Evolutionary conservation across 257 asterid species (phyloP), one percentile per base, ranked within the genome.

Genomic region (Prunella vulgaris): DNA sequence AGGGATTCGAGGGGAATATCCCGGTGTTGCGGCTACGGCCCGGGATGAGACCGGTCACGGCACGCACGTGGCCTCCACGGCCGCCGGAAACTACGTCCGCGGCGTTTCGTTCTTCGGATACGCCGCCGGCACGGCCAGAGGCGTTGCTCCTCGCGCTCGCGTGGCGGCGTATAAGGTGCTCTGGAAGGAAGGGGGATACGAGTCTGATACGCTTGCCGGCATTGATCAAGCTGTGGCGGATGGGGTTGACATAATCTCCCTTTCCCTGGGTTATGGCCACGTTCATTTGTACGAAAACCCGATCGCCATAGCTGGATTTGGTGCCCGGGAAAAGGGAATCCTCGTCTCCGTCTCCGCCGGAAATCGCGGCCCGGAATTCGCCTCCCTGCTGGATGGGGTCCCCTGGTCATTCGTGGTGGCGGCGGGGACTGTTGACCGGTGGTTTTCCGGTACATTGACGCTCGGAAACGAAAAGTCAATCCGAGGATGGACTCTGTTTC

Each of bases 91-190:
- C 38, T 76, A 71, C 13, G 86, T 80, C 0, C 70, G 66, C 0
- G 78, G 58, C 5, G 90, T 67, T 0, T 74, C 85, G 0, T 78
- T 67, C 60, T 78, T 78, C 5, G 86, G 83, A 0, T 82, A 85
- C 7, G 90, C 87, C 0, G 4, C 73, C 0, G 90, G 87, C 4
- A 76, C 74, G 0, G 86, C 85, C 1, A 56, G 83, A 15, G 85
- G 90, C 28, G 74, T 78, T 9, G 87, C 87, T 3, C 85, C 90
- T 0, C 78, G 64, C 4, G 83, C 90, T 7, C 53, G 69, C 0
- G 10, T 80, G 46, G 84, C 90, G 0, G 67, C 14, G 14, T 82
- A 80, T 25, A 85, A 85, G 66, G 79, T 80, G 2, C 9, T 62
- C 0, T 82, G 84, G 80, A 20, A 21, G 7, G 74, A 54, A 4